These are phyloP conservation scores for Hydnomerulius pinastri DNA, from an alignment of 768 basidiomycete species.

Conservation along the genomic window DNA sequence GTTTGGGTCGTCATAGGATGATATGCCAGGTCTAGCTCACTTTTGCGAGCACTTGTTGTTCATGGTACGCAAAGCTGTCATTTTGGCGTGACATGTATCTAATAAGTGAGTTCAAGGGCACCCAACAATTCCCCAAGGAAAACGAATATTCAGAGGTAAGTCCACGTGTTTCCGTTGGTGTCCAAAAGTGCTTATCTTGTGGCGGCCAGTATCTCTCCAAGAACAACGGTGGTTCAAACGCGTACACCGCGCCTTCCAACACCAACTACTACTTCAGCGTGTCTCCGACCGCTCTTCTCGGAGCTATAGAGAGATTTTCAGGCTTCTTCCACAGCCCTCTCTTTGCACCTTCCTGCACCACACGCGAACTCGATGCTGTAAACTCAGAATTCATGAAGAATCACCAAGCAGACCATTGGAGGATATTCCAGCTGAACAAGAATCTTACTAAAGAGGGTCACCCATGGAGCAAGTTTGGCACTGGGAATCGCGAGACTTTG, in stretches of 20 bases:
- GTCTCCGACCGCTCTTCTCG: conserved; percentile 58
- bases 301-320: conserved; percentile 76
- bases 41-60: conserved; percentile 97
- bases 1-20: conserved; percentile 47
- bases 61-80: conserved; percentile 60
- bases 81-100: neutral
- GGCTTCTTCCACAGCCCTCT: conserved; percentile 93
- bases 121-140: conserved; percentile 82
- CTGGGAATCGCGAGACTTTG: conserved; percentile 77
- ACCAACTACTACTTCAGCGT: conserved; percentile 89
- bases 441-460: conserved; percentile 77
- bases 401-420: conserved; percentile 85
- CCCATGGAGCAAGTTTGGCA: conserved; percentile 91
- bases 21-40: conserved; percentile 91
- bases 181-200: neutral
- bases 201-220: conserved; percentile 64
- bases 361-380: conserved; percentile 91
- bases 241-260: conserved; percentile 88
- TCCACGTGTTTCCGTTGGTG: neutral
- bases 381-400: conserved; percentile 99
- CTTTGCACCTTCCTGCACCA: conserved; percentile 82
- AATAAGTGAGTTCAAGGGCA: conserved; percentile 52
- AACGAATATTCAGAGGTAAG: conserved; percentile 90
- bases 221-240: conserved; percentile 88
- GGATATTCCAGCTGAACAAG: conserved; percentile 95